Evolutionary conservation across 805 yeast genomes (phyloP), one percentile per base, ranked within the genome.

Genomic region (Yamadazyma tumulicola): DNA sequence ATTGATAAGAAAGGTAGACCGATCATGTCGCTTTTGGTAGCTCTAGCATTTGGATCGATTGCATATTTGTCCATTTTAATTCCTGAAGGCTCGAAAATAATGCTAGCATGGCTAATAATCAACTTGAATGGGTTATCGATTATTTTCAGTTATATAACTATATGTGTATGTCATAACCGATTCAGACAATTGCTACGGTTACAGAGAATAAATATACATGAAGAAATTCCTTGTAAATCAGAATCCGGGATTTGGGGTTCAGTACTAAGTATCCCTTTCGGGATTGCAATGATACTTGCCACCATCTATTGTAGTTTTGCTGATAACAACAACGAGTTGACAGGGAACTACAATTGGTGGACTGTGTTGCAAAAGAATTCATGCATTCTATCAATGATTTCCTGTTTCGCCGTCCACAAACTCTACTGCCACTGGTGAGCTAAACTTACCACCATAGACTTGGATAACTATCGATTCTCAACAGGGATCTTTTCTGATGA

Each of bases 151-250:
- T 64, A 68, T 65, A 49, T 45, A 19, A 55, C 64, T 33, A 63
- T 64, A 24, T 59, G 67, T 37, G 49, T 54, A 28, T 66, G 82
- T 3, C 88, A 81, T 58, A 58, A 82, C 37, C 67, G 87, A 54
- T 83, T 82, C 59, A 81, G 82, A 79, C 57, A 64, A 23, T 78
- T 81, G 17, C 60, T 85, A 47, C 72, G 69, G 46, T 52, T 62
- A 14, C 74, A 87, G 54, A 77, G 78, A 30, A 77, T 83, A 33
- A 63, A 78, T 16, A 65, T 93, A 49, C 78, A 79, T 46, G 69
- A 73, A 7, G 14, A 24, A 13, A 66, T 86, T 38, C 93, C 94
- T 6, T 86, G 71, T 67, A 81, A 79, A 55, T 88, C 93, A 5
- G 51, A 51, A n/a, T 67, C 69, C 35, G 81, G 80, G 77, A 89